Percentiles rank a stretch among this genome's conserved stretches.
Evolutionary conservation across 257 asterid species (phyloP).

Genomic region (Solanum pennellii): DNA sequence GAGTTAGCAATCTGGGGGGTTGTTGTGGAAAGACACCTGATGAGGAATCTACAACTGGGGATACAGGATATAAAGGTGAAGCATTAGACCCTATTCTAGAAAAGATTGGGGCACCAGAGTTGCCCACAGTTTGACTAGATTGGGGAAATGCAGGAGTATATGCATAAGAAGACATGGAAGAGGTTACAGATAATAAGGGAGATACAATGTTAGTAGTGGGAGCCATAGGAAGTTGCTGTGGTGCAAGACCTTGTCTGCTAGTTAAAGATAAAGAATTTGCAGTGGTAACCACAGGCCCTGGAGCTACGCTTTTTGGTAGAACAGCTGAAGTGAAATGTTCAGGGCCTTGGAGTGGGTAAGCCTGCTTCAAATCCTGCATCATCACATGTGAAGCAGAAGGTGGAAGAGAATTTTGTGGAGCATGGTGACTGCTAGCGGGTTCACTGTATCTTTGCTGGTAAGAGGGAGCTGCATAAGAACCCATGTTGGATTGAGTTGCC

Average conservation of each 20-base stretch:
- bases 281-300: constrained; percentile 18
- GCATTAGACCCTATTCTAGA: constrained; percentile 23
- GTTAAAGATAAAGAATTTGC: constrained; percentile 21
- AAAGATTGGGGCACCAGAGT: constrained; percentile 19
- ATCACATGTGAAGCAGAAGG: constrained; percentile 13
- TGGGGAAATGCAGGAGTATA: constrained; percentile 16
- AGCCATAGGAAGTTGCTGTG: constrained; percentile 19
- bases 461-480: constrained; percentile 29
- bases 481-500: constrained; percentile 10
- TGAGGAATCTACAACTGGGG: constrained; percentile 24
- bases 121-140: constrained; percentile 27
- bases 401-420: constrained; percentile 22
- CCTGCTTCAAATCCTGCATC: constrained; percentile 16
- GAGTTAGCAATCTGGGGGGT: constrained; percentile 27
- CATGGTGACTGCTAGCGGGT: constrained; percentile 14
- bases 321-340: constrained; percentile 9
- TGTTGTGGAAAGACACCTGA: constrained; percentile 26
- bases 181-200: constrained; percentile 7
- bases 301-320: constrained; percentile 14
- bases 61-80: constrained; percentile 20
- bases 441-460: constrained; percentile 32
- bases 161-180: constrained; percentile 30
- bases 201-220: constrained; percentile 9
- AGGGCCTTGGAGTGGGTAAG: constrained; percentile 8
- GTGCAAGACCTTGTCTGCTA: constrained; percentile 11